Conservation (phyloP, 768 basidiomycete species). For the Boletus fagicola region DNA sequence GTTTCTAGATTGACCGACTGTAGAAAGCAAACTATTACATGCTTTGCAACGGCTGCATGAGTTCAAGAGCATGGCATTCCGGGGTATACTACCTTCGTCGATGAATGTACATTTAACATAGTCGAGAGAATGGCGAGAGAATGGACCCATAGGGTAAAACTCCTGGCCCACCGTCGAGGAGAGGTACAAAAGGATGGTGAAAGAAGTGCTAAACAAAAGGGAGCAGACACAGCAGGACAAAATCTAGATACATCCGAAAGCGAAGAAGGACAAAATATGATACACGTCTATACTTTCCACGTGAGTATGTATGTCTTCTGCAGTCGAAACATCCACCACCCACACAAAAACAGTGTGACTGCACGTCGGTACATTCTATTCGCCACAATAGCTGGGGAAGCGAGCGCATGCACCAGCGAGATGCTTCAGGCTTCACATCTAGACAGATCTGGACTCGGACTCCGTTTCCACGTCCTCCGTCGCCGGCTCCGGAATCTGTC, state of each 20-base stretch:
- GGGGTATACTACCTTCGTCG: too few species aligned
- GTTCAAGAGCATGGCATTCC: background rate
- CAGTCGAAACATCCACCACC: background rate
- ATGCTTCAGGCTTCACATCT: background rate
- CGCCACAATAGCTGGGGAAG: too few species aligned
- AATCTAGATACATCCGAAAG: background rate
- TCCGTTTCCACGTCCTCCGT: constrained; percentile 1
- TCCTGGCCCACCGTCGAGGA: too few species aligned
- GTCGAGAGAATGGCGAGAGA: background rate
- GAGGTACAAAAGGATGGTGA: too few species aligned
- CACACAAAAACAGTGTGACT: background rate
- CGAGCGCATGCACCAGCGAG: too few species aligned
- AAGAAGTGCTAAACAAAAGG: too few species aligned
- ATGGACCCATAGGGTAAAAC: background rate
- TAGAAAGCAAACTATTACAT: too few species aligned
- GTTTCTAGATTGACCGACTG: too few species aligned
- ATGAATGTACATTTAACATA: too few species aligned
- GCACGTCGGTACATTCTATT: background rate
- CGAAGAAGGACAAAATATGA: background rate
- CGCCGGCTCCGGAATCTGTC: constrained; percentile 4
- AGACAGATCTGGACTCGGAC: background rate
- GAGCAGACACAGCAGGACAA: too few species aligned
- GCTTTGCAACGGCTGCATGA: background rate
- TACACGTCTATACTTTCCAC: background rate
- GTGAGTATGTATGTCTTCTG: background rate